Evolutionary conservation across 441 rosid genomes (phyloP).

Genomic region (Adansonia rubrostipa): DNA sequence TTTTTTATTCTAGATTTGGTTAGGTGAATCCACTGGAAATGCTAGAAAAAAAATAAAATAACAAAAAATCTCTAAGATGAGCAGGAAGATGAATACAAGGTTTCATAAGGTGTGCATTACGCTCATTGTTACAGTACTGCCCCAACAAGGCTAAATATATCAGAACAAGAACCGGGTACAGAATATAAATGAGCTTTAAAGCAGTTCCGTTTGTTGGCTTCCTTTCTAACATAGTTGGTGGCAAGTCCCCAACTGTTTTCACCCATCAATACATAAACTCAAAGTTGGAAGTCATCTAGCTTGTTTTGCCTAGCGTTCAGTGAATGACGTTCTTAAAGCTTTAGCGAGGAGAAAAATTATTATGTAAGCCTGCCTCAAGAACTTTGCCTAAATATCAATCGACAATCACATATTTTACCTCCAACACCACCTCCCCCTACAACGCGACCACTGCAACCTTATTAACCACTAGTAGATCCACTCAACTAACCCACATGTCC

Average conservation of each 20-base stretch:
- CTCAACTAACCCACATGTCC: not conserved
- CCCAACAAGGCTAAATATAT: not conserved
- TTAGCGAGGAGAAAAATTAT: not conserved
- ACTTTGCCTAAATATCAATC: not conserved
- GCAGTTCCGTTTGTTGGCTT: not conserved
- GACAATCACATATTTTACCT: too few species aligned
- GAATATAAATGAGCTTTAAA: not conserved
- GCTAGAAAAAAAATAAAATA: not conserved
- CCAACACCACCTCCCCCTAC: not conserved
- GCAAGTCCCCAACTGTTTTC: not conserved
- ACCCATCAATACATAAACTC: not conserved
- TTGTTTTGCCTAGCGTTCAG: not conserved
- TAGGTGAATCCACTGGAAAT: not conserved
- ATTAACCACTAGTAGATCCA: not conserved
- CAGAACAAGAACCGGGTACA: not conserved
- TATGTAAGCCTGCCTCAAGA: not conserved
- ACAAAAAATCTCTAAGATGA: not conserved
- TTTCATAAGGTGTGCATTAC: not conserved
- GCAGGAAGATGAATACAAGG: not conserved
- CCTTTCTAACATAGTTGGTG: not conserved
- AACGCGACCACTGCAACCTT: not conserved
- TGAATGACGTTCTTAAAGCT: not conserved
- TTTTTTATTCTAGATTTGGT: not conserved
- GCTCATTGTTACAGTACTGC: not conserved
- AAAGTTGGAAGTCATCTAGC: not conserved